phyloP scores from a whole-genome alignment of 768 basidiomycete species.

The Cantharellus anzutake region DNA sequence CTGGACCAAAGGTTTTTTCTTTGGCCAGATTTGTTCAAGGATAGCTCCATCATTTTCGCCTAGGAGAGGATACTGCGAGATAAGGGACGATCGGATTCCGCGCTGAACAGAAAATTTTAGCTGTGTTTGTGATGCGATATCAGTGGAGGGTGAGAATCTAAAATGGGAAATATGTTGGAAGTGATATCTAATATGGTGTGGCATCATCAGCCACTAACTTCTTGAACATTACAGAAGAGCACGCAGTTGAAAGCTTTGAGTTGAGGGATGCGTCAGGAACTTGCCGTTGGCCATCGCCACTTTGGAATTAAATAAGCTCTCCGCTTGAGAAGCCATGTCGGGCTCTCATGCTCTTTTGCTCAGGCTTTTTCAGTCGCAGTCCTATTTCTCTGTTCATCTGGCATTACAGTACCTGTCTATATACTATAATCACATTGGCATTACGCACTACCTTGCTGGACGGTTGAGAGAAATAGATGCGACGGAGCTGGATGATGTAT shows the following conservation, averaged over 20 bases:
- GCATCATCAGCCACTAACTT: too few species aligned
- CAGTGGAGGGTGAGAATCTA: conserved; percentile 33
- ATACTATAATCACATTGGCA: conserved; percentile 72
- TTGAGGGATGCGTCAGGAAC: too few species aligned
- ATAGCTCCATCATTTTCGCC: conserved; percentile 55
- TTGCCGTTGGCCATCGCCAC: too few species aligned
- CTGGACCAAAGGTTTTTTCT: conserved; percentile 86
- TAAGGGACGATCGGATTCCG: conserved; percentile 56
- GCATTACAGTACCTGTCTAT: conserved; percentile 71
- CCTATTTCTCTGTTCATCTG: conserved; percentile 86
- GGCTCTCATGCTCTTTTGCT: conserved; percentile 52
- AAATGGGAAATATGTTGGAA: too few species aligned
- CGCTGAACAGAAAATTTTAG: conserved; percentile 90
- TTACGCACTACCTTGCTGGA: conserved; percentile 74
- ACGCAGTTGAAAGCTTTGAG: too few species aligned
- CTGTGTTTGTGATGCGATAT: conserved; percentile 77
- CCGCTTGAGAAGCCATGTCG: background rate
- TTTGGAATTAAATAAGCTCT: too few species aligned
- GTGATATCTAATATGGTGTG: too few species aligned
- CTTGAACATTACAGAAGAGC: too few species aligned
- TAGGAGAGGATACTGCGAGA: conserved; percentile 49
- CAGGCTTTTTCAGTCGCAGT: conserved; percentile 78
- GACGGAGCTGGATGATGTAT: conserved; percentile 61
- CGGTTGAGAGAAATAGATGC: conserved; percentile 49
- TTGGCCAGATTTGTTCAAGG: conserved; percentile 89